A percentile compares a stretch with the other conserved stretches of the same genome.
Evolutionary conservation across 441 rosid genomes (phyloP).

Genomic region (Cnidoscolus chayamansa): DNA sequence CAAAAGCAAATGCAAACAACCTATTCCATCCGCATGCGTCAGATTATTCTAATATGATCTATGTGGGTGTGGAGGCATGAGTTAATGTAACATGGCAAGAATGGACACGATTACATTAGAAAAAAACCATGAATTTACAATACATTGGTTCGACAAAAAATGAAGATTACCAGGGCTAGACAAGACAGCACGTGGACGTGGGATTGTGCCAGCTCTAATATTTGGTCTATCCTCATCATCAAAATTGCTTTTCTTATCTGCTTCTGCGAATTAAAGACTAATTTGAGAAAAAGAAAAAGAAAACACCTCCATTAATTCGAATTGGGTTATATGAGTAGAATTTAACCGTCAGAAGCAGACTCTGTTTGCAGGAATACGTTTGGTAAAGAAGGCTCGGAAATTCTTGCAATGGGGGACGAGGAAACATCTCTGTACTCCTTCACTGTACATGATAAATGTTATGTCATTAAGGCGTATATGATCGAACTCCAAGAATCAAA

Average conservation of each 20-base stretch:
- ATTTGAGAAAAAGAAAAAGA: neutral
- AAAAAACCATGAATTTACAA: neutral
- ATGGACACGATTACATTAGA: neutral
- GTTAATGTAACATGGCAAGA: no score
- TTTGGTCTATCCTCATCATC: slow-evolving; percentile 39
- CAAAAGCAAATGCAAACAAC: no score
- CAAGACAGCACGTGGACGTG: slow-evolving; percentile 66
- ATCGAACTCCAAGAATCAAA: neutral
- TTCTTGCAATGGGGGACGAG: slow-evolving; percentile 33
- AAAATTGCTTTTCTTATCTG: slow-evolving; percentile 30
- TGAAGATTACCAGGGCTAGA: slow-evolving; percentile 56
- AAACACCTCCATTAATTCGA: neutral
- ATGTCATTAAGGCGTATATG: neutral
- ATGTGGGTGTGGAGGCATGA: no score
- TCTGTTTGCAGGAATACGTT: slow-evolving; percentile 22
- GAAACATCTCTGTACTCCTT: slow-evolving; percentile 36
- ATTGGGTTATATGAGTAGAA: neutral
- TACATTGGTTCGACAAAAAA: neutral
- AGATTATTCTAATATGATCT: no score
- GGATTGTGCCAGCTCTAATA: slow-evolving; percentile 44
- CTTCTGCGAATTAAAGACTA: slow-evolving; percentile 24
- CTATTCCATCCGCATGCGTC: no score
- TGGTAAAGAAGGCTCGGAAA: slow-evolving; percentile 30
- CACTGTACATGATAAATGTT: slow-evolving; percentile 29
- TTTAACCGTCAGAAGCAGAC: slow-evolving; percentile 36